A percentile compares a stretch with the other conserved stretches of the same genome.
Conservation (phyloP, 768 basidiomycete genomes). For the Udeniomyces megalosporus region DNA sequence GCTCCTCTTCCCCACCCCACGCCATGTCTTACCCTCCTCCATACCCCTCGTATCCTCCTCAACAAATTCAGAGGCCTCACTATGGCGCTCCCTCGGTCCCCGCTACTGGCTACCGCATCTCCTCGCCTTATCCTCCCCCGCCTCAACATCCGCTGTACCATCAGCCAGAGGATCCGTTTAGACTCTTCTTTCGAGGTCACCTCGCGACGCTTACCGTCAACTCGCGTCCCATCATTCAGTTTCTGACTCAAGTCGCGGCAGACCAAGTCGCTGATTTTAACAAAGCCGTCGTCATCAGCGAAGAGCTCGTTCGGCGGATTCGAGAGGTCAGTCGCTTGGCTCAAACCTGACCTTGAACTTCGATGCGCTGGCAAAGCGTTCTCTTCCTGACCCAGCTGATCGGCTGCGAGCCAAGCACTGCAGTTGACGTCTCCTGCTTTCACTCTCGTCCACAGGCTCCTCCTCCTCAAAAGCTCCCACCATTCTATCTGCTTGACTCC, state of each 20-base stretch:
- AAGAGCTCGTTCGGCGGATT: constrained; percentile 9
- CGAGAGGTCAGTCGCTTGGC: constrained; percentile 11
- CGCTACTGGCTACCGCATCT: background rate
- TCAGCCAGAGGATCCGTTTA: constrained; percentile 6
- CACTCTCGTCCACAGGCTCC: constrained; percentile 44
- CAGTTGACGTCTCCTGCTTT: background rate
- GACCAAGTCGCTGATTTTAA: constrained; percentile 10
- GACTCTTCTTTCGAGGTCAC: constrained; percentile 46
- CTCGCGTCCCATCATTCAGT: constrained; percentile 85
- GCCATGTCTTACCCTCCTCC: background rate
- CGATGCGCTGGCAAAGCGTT: too few species aligned
- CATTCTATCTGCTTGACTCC: constrained; percentile 88
- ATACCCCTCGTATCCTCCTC: background rate
- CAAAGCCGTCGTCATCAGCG: constrained; percentile 2
- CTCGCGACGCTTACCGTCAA: constrained; percentile 78
- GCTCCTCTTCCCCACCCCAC: background rate
- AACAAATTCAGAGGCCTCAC: background rate
- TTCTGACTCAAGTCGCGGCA: constrained; percentile 66
- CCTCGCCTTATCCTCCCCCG: background rate
- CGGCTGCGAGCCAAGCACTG: too few species aligned
- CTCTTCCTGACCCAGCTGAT: too few species aligned
- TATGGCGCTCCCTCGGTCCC: too few species aligned
- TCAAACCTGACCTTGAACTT: too few species aligned
- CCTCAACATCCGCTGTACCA: too few species aligned
- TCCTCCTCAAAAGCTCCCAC: constrained; percentile 75